Base-by-base conservation (phyloP, 2,329 filamentous ascomycete species). In the Mariannaea sp. region DNA sequence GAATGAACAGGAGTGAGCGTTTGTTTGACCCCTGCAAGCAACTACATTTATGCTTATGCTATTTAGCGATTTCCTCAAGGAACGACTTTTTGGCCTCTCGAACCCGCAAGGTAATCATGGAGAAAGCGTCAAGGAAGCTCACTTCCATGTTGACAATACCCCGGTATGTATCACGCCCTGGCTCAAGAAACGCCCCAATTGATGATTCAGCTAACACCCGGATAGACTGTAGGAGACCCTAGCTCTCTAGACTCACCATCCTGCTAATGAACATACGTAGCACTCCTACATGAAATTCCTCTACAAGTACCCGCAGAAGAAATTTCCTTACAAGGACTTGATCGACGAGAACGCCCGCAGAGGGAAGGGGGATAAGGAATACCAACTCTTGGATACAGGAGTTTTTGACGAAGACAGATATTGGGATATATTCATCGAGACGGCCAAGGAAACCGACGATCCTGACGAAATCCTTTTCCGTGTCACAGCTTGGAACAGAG, bases 271-370 rank as follows among this genome's bases (percentile, higher is more conserved):
- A 36, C 43, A 41, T n/a, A n/a, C n/a, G 35, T 71, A 92, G 89
- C 92, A 97, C 74, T 96, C 93, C 22, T 97, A 97, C 78, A 97
- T 97, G 93, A 97, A 97, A 73, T 95, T 87, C 69, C 86, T 97
- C 62, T 97, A 97, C 83, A 97, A 97, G 74, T 95, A 97, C 66
- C 94, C 94, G 1, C 93, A 97, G 74, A 83, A 82, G 65, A 85
- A 87, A 59, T 97, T 97, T 67, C 94, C 93, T 2, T 97, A 97
- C 77, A 82, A 97, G 71, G 86, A 96, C 60, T 79, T 97, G 40
- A 77, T 95, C 60, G 79, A 90, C 59, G 90, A 95, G 68, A 97
- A 96, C 69, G 92, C 86, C 36, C 83, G 80, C 61, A 84, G 92
- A 60, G 81, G 82, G 50, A 90, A 87, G 71, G 71, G 85, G 64